Evolutionary conservation across 2,329 filamentous ascomycete species (phyloP).

Genomic region (Fusarium chuoi): DNA sequence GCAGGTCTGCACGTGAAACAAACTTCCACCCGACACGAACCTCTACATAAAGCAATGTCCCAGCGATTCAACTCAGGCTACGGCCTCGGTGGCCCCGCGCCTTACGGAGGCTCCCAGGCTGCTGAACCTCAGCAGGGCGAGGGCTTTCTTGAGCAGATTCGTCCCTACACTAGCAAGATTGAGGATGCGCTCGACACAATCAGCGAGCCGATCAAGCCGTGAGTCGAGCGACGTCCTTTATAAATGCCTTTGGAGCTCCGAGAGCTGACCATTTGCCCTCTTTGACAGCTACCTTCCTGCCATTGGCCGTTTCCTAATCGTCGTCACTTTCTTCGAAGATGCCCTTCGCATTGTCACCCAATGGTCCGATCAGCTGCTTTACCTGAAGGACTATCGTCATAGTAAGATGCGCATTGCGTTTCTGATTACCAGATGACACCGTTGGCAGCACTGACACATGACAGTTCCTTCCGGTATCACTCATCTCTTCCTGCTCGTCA

Average conservation of each 20-base stretch:
- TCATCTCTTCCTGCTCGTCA: constrained; percentile 90
- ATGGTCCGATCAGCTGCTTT: constrained; percentile 94
- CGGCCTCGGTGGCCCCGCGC: constrained; percentile 77
- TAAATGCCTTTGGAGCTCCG: constrained; percentile 1
- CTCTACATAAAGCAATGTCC: constrained; percentile 47
- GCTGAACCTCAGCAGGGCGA: constrained; percentile 70
- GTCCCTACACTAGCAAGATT: constrained; percentile 97
- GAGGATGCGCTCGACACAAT: constrained; percentile 90
- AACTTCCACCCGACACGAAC: constrained; percentile 11
- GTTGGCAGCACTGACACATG: constrained; percentile 32
- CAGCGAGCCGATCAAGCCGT: constrained; percentile 95
- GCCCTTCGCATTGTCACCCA: constrained; percentile 95
- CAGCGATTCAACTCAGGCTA: constrained; percentile 79
- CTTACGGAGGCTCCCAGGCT: constrained; percentile 70
- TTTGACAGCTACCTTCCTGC: constrained; percentile 83
- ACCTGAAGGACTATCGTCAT: constrained; percentile 90
- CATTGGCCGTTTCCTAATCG: constrained; percentile 96
- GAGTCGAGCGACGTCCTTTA: constrained; percentile 42
- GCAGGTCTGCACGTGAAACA: constrained; percentile 43
- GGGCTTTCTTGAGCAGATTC: constrained; percentile 79
- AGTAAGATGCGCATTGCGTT: constrained; percentile 70
- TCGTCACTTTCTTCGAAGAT: constrained; percentile 98
- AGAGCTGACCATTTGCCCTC: constrained; percentile 30
- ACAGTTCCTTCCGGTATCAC: constrained; percentile 88
- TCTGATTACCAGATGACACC: background rate